These are phyloP conservation scores for Glycine soja DNA, from an alignment of 306 rosid species.

Conservation along the genomic window DNA sequence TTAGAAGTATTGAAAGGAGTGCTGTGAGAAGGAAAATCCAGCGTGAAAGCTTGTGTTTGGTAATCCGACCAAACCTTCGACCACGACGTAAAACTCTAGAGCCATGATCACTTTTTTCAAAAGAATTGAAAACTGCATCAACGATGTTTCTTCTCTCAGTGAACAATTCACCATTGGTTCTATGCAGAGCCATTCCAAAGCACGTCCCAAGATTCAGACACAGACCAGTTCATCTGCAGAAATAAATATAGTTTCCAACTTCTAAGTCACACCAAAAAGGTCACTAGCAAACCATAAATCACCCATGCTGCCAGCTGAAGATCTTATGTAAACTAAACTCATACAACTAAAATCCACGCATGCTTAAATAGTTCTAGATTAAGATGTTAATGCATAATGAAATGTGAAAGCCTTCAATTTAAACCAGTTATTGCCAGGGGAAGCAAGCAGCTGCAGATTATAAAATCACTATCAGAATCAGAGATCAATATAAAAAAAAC, in stretches of 20 bases:
- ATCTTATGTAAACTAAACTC: conserved; percentile 33
- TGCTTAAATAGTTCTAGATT: not conserved
- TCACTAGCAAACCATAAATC: conserved; percentile 1
- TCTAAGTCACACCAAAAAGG: conserved; percentile 33
- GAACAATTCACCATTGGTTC: conserved; percentile 57
- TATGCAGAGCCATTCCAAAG: conserved; percentile 59
- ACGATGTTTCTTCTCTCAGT: conserved; percentile 62
- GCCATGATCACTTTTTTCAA: conserved; percentile 51
- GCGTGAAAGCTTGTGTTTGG: conserved; percentile 57
- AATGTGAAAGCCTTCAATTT: conserved; percentile 36
- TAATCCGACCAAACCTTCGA: conserved; percentile 70
- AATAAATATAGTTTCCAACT: conserved; percentile 11
- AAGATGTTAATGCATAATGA: not conserved
- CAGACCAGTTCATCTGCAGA: conserved; percentile 51
- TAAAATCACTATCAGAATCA: conserved; percentile 11
- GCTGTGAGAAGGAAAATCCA: conserved; percentile 60
- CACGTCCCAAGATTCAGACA: conserved; percentile 48
- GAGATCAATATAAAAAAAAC: conserved; percentile 1
- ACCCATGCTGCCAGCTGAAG: conserved; percentile 7
- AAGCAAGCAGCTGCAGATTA: conserved; percentile 2
- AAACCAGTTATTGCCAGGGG: conserved; percentile 22
- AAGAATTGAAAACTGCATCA: conserved; percentile 42
- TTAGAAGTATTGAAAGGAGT: conserved; percentile 57
- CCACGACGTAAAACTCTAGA: conserved; percentile 68
- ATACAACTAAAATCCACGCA: conserved; percentile 25